Evolutionary conservation across 1,139 yeast genomes (phyloP).

Genomic region (Lodderomyces beijingensis): DNA sequence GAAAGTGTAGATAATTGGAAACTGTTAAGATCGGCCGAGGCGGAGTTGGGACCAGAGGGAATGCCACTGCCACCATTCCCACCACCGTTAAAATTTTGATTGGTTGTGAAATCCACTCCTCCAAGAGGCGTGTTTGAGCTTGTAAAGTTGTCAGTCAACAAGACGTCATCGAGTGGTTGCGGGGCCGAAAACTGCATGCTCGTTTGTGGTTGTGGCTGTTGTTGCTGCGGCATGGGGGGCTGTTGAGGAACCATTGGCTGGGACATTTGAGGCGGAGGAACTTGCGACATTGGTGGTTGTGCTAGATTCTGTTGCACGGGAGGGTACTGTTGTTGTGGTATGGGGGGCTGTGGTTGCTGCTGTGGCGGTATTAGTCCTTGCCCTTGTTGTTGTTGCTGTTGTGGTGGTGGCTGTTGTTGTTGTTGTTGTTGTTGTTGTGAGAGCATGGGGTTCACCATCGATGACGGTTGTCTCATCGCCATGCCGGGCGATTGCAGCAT

Average conservation of each 20-base stretch:
- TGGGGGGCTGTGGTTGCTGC: constrained; percentile 6
- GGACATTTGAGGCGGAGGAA: constrained; percentile 2
- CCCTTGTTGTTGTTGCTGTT: constrained; percentile 1
- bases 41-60: constrained; percentile 5
- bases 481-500: constrained; percentile 3
- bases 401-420: constrained; percentile 4
- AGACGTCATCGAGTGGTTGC: constrained; percentile 4
- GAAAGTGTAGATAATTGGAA: constrained; percentile 23
- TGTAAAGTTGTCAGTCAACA: constrained; percentile 3
- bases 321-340: constrained; percentile 1
- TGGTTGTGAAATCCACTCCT: constrained; percentile 1
- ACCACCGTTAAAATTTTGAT: background rate
- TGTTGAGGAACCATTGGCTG: constrained; percentile 5
- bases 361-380: constrained; percentile 1
- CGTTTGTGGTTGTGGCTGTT: constrained; percentile 3
- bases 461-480: constrained; percentile 5
- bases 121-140: constrained; percentile 1
- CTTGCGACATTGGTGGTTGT: constrained; percentile 1
- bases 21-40: constrained; percentile 1
- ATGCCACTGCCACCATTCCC: background rate
- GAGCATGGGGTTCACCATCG: background rate
- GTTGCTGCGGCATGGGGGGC: constrained; percentile 6
- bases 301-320: constrained; percentile 1
- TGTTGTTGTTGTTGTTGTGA: constrained; percentile 1
- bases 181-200: background rate